A percentile compares a stretch with the other conserved stretches of the same genome.
Conservation (phyloP, 2,329 filamentous ascomycete species). For the Pyricularia sp. region DNA sequence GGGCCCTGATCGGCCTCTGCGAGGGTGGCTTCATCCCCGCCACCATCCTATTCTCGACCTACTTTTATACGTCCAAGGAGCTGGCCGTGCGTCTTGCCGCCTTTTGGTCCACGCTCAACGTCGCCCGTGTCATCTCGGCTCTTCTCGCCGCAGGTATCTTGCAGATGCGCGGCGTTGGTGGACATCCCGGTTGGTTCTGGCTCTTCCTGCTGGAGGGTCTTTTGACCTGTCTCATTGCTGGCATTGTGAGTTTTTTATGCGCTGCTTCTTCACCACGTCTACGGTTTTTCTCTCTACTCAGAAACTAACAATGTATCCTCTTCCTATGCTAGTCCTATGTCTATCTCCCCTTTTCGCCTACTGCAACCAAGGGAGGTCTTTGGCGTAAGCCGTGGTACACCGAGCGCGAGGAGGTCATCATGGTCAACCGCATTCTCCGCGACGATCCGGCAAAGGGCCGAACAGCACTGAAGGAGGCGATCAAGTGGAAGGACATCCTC, state of each 20-base stretch:
- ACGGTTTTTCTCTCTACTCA: not conserved
- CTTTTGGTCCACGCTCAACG: conserved; percentile 27
- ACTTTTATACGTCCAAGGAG: conserved; percentile 21
- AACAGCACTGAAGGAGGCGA: conserved; percentile 32
- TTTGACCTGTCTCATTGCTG: conserved; percentile 41
- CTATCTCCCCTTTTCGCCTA: conserved; percentile 56
- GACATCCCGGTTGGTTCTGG: conserved; percentile 33
- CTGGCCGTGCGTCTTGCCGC: conserved; percentile 25
- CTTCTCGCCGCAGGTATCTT: conserved; percentile 26
- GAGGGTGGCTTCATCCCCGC: conserved; percentile 19
- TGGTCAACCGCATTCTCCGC: conserved; percentile 51
- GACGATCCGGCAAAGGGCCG: conserved; percentile 45
- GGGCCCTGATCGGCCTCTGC: conserved; percentile 14
- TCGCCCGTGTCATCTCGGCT: conserved; percentile 22
- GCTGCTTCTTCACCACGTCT: too few relatives aligned
- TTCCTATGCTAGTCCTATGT: conserved; percentile 32
- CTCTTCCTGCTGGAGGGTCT: conserved; percentile 31
- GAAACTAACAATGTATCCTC: not conserved
- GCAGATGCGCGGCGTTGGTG: conserved; percentile 25
- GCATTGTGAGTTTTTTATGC: conserved; percentile 24
- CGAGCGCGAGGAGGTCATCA: conserved; percentile 59
- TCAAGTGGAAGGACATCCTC: conserved; percentile 31
- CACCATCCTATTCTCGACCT: conserved; percentile 16
- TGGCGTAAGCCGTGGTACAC: conserved; percentile 57
- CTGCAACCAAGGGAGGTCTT: conserved; percentile 51